phyloP scores from a whole-genome alignment of 1,284 basidiomycete genomes.

The Athelia sp. region DNA sequence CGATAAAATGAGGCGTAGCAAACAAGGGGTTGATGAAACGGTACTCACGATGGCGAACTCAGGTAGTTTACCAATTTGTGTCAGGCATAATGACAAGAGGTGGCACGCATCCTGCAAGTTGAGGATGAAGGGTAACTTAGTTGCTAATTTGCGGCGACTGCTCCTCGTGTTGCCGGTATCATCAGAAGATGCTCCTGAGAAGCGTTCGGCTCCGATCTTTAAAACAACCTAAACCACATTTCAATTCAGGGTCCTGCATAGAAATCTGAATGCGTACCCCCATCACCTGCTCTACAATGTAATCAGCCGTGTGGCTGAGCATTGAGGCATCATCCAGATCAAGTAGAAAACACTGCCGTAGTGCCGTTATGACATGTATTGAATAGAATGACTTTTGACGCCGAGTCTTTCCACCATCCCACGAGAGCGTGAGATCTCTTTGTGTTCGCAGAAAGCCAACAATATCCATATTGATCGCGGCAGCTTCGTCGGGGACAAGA shows the following conservation, averaged over 20 bases:
- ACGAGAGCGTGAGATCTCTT: conserved; percentile 12
- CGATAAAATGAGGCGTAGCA: background rate
- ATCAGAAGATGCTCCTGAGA: conserved; percentile 22
- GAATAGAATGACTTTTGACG: conserved; percentile 16
- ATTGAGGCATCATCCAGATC: conserved; percentile 16
- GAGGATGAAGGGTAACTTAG: conserved; percentile 16
- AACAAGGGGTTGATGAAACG: background rate
- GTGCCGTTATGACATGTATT: conserved; percentile 18
- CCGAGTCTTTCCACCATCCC: conserved; percentile 14
- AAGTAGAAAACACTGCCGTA: conserved; percentile 11
- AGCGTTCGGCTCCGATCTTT: conserved; percentile 15
- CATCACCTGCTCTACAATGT: conserved; percentile 14
- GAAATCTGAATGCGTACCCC: background rate
- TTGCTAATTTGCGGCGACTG: conserved; percentile 13
- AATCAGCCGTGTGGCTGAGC: conserved; percentile 16
- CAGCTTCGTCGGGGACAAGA: background rate
- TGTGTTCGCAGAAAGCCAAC: background rate
- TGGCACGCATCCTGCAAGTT: conserved; percentile 26
- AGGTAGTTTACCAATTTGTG: conserved; percentile 22
- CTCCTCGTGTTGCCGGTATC: conserved; percentile 28
- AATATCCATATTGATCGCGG: background rate
- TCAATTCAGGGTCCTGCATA: background rate
- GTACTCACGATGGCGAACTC: conserved; percentile 18
- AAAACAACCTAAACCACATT: conserved; percentile 15
- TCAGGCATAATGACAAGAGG: conserved; percentile 21